Conservation (phyloP, 1,284 basidiomycete species). For the Mycosarcoma mackinlayi region DNA sequence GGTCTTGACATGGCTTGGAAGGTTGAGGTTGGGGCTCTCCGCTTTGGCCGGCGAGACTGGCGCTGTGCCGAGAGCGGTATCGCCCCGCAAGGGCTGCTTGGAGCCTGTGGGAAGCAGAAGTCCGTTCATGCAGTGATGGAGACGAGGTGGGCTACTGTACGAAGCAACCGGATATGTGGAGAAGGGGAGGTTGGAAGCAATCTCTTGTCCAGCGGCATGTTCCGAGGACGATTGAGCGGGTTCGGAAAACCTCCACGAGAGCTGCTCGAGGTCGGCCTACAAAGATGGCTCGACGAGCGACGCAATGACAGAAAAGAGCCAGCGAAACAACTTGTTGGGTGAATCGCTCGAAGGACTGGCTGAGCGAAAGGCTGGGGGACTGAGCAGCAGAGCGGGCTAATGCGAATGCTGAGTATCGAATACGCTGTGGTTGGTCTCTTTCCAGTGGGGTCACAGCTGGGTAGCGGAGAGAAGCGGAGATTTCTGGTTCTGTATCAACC, state of each 20-base stretch:
- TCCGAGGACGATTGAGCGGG: constrained; percentile 21
- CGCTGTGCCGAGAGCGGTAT: constrained; percentile 25
- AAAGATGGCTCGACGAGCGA: constrained; percentile 16
- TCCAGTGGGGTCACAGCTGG: too few relatives aligned
- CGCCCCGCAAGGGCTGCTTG: constrained; percentile 42
- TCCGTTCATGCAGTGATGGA: constrained; percentile 38
- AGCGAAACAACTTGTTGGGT: too few relatives aligned
- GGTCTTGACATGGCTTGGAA: constrained; percentile 26
- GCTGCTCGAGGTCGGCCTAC: constrained; percentile 19
- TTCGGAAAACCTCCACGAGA: constrained; percentile 27
- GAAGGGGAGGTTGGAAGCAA: constrained; percentile 17
- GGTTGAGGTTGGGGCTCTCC: constrained; percentile 5
- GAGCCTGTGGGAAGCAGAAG: constrained; percentile 45
- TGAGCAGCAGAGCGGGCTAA: too few relatives aligned
- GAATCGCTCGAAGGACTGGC: too few relatives aligned
- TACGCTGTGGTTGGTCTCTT: too few relatives aligned
- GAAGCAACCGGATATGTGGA: constrained; percentile 10
- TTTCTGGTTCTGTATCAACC: neutral
- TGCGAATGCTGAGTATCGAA: too few relatives aligned
- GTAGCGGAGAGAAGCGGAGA: neutral
- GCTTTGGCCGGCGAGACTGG: constrained; percentile 23
- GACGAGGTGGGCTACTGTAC: neutral
- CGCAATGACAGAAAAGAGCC: neutral
- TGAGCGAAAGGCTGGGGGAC: too few relatives aligned
- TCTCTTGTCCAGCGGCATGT: constrained; percentile 39